Evolutionary conservation across 129 eudicot species (phyloP), one percentile per base, ranked within the genome.

Genomic region (Pseudognaphalium luteoalbum): DNA sequence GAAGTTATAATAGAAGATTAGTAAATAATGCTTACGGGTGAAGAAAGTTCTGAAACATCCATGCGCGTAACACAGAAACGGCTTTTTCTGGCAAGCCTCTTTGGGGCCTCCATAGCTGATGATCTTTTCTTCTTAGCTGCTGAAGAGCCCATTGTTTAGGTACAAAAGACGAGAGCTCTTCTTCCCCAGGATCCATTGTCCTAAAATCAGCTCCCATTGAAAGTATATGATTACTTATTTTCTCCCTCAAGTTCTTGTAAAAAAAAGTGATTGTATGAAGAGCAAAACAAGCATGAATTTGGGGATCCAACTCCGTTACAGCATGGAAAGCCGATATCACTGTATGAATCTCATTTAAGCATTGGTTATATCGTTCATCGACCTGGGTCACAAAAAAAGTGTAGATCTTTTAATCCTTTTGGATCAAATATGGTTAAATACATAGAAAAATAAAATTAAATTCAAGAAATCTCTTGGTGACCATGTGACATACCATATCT

Each of bases 31-130:
- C 93, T 84, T 75, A 94, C 98, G 98, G 98, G 71, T 94, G 98
- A 81, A 94, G 98, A 67, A 94, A 94, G 79, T 94, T 94, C 72
- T 94, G 97, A 75, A 94, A 94, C 98, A 94, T 94, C 98, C 98
- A 94, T 37, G 97, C 93, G 28, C 97, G 90, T 56, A 94, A 74
- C 71, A 94, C 93, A 5, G 97, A 88, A 61, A 94, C 97, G 14
- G 98, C 88, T 82, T 85, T 88, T 79, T 94, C 98, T 0, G 98
- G 98, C 81, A 94, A 81, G 41, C 98, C 98, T 91, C 98, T 86
- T 63, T 94, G 98, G 9, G 98, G 98, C 77, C 93, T 87, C 96
- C 97, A 94, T 35, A 94, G 22, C 57, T 91, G 97, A 60, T 89
- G 96, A 72, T 94, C 99, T 82, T 88, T 87, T 82, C 89, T 83